Percentiles rank a stretch among this genome's conserved stretches.
phyloP scores from a whole-genome alignment of 2,329 filamentous ascomycete species.

The Aspergillus jensenii region DNA sequence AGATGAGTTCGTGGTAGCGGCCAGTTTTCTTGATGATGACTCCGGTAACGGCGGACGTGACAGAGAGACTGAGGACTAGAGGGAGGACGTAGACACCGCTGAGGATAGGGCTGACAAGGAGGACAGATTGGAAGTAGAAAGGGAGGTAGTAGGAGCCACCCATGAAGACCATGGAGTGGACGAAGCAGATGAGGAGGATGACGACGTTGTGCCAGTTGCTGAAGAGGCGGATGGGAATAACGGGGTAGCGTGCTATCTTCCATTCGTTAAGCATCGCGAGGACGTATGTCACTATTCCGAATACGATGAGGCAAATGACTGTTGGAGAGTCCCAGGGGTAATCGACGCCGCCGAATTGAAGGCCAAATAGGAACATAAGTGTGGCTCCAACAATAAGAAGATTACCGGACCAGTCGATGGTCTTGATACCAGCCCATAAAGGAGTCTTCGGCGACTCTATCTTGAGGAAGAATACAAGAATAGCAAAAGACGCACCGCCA shows the following conservation, averaged over 20 bases:
- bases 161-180: slow-evolving; percentile 76
- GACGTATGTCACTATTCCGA: slow-evolving; percentile 62
- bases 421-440: slow-evolving; percentile 56
- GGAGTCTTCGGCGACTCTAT: slow-evolving; percentile 62
- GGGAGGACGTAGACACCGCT: slow-evolving; percentile 75
- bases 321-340: slow-evolving; percentile 73
- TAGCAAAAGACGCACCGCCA: slow-evolving; percentile 58
- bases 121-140: slow-evolving; percentile 78
- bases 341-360: slow-evolving; percentile 77
- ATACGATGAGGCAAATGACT: slow-evolving; percentile 75
- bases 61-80: slow-evolving; percentile 65
- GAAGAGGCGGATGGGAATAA: slow-evolving; percentile 76
- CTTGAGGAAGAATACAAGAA: slow-evolving; percentile 61
- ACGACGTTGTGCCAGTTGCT: slow-evolving; percentile 64
- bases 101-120: slow-evolving; percentile 66
- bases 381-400: slow-evolving; percentile 71
- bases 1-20: slow-evolving; percentile 62
- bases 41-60: slow-evolving; percentile 60
- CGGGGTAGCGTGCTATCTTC: slow-evolving; percentile 70
- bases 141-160: slow-evolving; percentile 77
- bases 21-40: slow-evolving; percentile 74
- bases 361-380: slow-evolving; percentile 80
- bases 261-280: slow-evolving; percentile 73
- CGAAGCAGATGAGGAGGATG: slow-evolving; percentile 65
- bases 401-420: slow-evolving; percentile 65